Conservation (phyloP, 2,329 filamentous ascomycete genomes). For the Colletotrichum magnum region DNA sequence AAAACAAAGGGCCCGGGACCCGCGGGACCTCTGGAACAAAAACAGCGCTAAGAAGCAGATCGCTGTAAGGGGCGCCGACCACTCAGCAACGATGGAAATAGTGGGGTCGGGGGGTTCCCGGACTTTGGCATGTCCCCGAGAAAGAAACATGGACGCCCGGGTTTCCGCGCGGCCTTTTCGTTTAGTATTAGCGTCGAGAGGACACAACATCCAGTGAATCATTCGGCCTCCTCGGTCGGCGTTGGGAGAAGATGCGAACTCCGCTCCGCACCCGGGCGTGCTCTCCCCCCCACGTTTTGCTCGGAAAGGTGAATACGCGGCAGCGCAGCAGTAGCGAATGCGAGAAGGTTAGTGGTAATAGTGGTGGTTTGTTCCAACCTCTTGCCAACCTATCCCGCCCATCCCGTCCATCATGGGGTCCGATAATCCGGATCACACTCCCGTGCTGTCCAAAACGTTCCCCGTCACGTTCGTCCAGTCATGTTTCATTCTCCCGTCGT, state of each 20-base stretch:
- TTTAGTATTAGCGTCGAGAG: too few relatives aligned
- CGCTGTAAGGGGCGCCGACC: background rate
- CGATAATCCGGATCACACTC: background rate
- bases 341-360: background rate
- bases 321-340: background rate
- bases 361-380: background rate
- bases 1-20: conserved; percentile 3
- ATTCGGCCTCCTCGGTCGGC: conserved; percentile 15
- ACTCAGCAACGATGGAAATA: background rate
- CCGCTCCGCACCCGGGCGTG: conserved; percentile 24
- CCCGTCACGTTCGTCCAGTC: conserved; percentile 18
- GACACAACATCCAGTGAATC: background rate
- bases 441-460: background rate
- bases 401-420: conserved; percentile 14
- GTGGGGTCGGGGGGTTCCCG: conserved; percentile 10
- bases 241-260: conserved; percentile 22
- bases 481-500: background rate
- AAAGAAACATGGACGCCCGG: conserved; percentile 2
- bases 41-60: background rate
- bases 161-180: background rate
- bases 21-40: background rate
- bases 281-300: background rate
- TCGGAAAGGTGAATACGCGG: background rate
- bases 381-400: background rate
- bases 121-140: conserved; percentile 36